Base-by-base conservation (phyloP, 306 rosid genomes). In the Notholithocarpus densiflorus region DNA sequence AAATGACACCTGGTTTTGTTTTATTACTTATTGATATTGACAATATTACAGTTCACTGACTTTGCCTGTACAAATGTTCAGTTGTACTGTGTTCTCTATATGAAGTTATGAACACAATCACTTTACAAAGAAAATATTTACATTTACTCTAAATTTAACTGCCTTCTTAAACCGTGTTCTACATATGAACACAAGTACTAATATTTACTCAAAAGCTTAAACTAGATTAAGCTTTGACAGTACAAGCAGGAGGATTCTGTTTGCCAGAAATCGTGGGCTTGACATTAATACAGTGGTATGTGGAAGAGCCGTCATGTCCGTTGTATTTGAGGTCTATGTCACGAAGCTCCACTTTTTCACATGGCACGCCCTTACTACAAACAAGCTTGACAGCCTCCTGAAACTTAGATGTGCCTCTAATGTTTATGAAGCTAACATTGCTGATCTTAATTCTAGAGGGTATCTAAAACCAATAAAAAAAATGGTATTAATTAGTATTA, bases 361-460 rank as follows among this genome's bases (percentile, higher is more conserved):
- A 89, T 55, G 93, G 90, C 1, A 55, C 2, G 1, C 75, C 66
- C 0, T 5, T 40, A 45, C 92, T 85, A 17, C 94, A 90, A 2
- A 59, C 26, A 37, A 90, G 76, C 45, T 53, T 32, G 29, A 90
- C 80, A 9, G 86, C 90, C 3, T 74, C 54, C 13, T 73, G 68
- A 5, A 71, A 68, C 2, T 57, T 2, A 10, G 87, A 59, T 8
- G 84, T 87, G 0, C 89, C 90, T 37, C 0, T 56, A 3, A 89
- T 86, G 37, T 87, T 86, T 75, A 71, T 84, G 84, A 87, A 85
- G 72, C 73, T 84, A 27, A 89, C 84, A 5, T 84, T 75, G 75
- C 82, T 89, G 48, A 91, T 78, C 85, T 81, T 88, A 15, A 89
- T 70, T 34, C 72, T 81, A 3, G 89, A 87, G 11, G 90, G 82